These are phyloP conservation scores for Epichloe brachyelytri DNA, from an alignment of 2,329 filamentous ascomycete genomes.

Conservation along the genomic window DNA sequence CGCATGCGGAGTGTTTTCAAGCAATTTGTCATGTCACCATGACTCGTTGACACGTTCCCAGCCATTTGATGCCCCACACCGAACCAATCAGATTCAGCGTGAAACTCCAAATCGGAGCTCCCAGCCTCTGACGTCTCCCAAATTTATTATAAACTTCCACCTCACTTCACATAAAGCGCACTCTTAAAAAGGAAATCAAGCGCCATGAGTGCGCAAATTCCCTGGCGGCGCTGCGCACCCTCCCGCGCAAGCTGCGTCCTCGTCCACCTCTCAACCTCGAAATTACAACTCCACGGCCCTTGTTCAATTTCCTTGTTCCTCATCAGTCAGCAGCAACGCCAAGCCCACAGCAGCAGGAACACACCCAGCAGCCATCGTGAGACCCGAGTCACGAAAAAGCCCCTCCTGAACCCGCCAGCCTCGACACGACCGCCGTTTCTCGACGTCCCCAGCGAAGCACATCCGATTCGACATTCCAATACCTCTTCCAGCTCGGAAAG, in stretches of 20 bases:
- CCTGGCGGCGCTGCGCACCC: slow-evolving; percentile 18
- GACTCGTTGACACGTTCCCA: neutral
- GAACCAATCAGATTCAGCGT: neutral
- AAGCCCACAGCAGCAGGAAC: slow-evolving; percentile 10
- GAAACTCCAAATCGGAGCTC: neutral
- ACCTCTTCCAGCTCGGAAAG: slow-evolving; percentile 53
- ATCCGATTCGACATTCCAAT: slow-evolving; percentile 20
- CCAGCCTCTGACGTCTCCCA: neutral
- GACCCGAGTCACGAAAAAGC: slow-evolving; percentile 16
- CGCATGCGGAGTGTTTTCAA: no score
- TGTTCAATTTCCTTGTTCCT: neutral
- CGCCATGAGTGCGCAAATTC: slow-evolving; percentile 19
- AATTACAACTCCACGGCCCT: slow-evolving; percentile 1
- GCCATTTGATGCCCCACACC: neutral
- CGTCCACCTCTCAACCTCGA: slow-evolving; percentile 1
- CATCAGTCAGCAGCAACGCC: slow-evolving; percentile 10
- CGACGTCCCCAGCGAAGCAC: slow-evolving; percentile 37
- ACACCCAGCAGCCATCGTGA: slow-evolving; percentile 10
- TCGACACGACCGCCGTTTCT: slow-evolving; percentile 63
- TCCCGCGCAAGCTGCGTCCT: slow-evolving; percentile 9
- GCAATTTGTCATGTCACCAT: neutral
- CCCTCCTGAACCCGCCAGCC: slow-evolving; percentile 54
- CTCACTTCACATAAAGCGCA: neutral
- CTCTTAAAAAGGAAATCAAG: neutral
- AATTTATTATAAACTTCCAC: neutral